Evolutionary conservation across 306 rosid species (phyloP), one percentile per base, ranked within the genome.

Genomic region (Trichosanthes cucumerina): DNA sequence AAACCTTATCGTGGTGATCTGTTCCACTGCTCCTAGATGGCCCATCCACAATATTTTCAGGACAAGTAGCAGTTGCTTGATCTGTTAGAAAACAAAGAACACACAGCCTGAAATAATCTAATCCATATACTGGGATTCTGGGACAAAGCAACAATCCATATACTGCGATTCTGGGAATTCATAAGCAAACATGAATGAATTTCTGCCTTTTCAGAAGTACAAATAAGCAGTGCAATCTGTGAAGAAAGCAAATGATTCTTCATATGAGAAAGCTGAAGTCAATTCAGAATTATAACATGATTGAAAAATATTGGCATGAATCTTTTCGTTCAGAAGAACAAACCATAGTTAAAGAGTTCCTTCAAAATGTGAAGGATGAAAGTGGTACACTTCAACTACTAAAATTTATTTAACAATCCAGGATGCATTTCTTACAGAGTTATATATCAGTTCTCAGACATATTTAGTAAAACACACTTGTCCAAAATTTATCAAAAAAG

Each of bases 1-100:
- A 77, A 84, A 92, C 97, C 96, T 88, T 87, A 19, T 71, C 70
- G 53, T 74, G 82, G 62, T 80, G 83, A 69, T 80, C 87, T 36
- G 82, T 75, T 80, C 50, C 91, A 82, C 75, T 49, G 23, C 83
- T 76, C 73, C 68, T 57, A 44, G 83, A 53, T 21, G 69, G 24
- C 78, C 54, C 82, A 75, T 84, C 81, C 14, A 1, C 80, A 60
- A 65, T 78, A 77, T 79, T 80, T 78, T 85, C 87, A 80, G 70
- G 21, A 74, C 52, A 81, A 34, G 82, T 57, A 53, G 82, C 50
- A 65, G 58, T 82, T 75, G 85, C 77, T 81, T 88, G 84, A 83
- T 82, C 91, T 83, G 83, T 79, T 62, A 46, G 5, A 38, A 52
- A 76, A 76, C 13, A 58, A 78, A 79, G 56, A 81, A 81, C 31